Base-by-base conservation (phyloP, 2,329 filamentous ascomycete species). In the Aaosphaeria pasadenensis region DNA sequence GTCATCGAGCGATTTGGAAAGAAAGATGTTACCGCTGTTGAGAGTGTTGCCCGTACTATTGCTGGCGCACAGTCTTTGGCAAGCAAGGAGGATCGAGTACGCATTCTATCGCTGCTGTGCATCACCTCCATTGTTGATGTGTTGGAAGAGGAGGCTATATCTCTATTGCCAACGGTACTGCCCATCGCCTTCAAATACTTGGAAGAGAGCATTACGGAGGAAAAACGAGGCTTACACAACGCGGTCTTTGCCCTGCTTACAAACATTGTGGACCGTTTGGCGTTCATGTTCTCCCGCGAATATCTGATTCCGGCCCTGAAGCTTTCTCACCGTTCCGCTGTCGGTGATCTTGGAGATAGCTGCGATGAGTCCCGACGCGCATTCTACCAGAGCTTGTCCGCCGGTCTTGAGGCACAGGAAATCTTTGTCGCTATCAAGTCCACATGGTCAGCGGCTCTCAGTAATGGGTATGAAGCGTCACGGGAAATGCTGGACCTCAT, bases 1-100 rank as follows among this genome's bases (percentile, higher is more conserved):
- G 95, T 99, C 53, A 83, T 89, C 2, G 91, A 96, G 71, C 92
- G 92, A 68, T 97, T 96, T 67, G 95, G 94, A 57, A 95, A 94
- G 76, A 95, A 91, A 68, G 89, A 96, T 62, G 78, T 87, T 1
- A 83, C 87, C 56, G 85, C 84, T 40, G 87, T 96, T 40, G 79
- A 87, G 29, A 81, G 82, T 4, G 87, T 91, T 5, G 89, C 91
- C 4, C 77, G 84, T 50, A 87, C 86, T 1, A 87, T 99, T 59
- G 85, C 88, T 35, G 85, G 91, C 39, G 75, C 84, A 46, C 77
- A 87, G 54, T 92, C 89, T 54, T 80, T 97, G 43, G 88, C 87
- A 35, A 86, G 88, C 65, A 71, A 79, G 9, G 88, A 95, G 60
- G 76, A 81, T 55, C 82, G 83, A 29, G 81, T 96, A 42, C 86